These are phyloP conservation scores for Euphrasia arctica DNA, from an alignment of 305 asterid genomes.

Conservation along the genomic window DNA sequence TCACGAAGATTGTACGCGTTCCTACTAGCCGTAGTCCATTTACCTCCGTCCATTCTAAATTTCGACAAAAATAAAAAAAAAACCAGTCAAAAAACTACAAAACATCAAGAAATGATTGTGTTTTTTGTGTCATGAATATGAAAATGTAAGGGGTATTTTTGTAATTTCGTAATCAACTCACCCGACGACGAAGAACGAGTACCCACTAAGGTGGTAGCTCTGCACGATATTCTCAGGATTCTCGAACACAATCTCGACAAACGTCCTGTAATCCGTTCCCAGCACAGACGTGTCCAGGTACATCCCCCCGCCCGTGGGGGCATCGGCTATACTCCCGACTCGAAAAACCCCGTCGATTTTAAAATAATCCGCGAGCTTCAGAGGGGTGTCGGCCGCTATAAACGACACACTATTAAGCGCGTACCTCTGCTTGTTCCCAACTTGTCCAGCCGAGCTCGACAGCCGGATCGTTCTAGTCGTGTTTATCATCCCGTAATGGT, in stretches of 20 bases:
- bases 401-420: slow-evolving; percentile 72
- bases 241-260: slow-evolving; percentile 52
- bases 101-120: not conserved
- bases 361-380: slow-evolving; percentile 62
- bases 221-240: slow-evolving; percentile 49
- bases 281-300: slow-evolving; percentile 52
- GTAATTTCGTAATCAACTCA: slow-evolving; percentile 24
- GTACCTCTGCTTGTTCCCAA: slow-evolving; percentile 48
- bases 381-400: slow-evolving; percentile 53
- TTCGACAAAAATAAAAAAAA: not conserved
- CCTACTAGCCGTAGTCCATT: slow-evolving; percentile 47
- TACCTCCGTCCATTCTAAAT: slow-evolving; percentile 70
- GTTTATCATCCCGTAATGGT: slow-evolving; percentile 69
- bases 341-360: slow-evolving; percentile 51
- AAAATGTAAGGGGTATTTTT: no score
- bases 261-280: slow-evolving; percentile 52
- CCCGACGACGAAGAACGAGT: slow-evolving; percentile 69
- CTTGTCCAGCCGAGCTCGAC: slow-evolving; percentile 53
- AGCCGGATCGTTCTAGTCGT: slow-evolving; percentile 54
- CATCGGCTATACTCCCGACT: slow-evolving; percentile 47
- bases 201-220: slow-evolving; percentile 64
- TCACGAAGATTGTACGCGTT: slow-evolving; percentile 51
- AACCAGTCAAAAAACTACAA: not conserved
- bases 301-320: slow-evolving; percentile 53
- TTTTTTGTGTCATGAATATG: no score